Evolutionary conservation across 805 yeast genomes (phyloP).

Genomic region (Metschnikowia aberdeeniae): DNA sequence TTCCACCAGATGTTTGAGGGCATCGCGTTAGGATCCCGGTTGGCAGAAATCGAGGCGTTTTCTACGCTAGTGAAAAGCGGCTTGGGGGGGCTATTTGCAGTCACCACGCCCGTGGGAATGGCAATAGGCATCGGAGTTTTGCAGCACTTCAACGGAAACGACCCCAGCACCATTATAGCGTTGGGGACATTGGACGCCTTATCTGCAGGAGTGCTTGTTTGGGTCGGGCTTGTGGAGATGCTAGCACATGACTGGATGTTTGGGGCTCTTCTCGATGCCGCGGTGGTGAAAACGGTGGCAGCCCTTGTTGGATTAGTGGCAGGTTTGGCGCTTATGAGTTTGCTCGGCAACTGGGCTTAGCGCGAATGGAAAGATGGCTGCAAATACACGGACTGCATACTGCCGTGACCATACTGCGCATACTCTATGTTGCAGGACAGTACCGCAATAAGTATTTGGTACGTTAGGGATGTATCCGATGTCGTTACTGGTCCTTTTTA

Average conservation of each 20-base stretch:
- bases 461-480: background rate
- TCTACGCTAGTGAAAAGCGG: constrained; percentile 2
- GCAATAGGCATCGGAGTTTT: constrained; percentile 71
- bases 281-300: constrained; percentile 11
- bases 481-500: background rate
- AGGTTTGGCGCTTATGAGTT: constrained; percentile 28
- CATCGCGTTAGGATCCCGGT: constrained; percentile 25
- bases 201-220: constrained; percentile 32
- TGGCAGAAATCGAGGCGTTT: constrained; percentile 20
- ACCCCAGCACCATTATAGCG: constrained; percentile 27
- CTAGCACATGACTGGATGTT: constrained; percentile 28
- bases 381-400: too few species aligned
- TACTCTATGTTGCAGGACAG: too few species aligned
- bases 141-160: constrained; percentile 24
- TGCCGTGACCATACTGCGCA: too few species aligned
- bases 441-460: background rate
- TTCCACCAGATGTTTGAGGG: constrained; percentile 31
- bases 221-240: constrained; percentile 31
- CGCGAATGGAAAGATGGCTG: background rate
- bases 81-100: constrained; percentile 4
- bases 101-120: constrained; percentile 70
- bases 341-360: constrained; percentile 31
- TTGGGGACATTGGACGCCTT: constrained; percentile 30
- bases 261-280: constrained; percentile 20
- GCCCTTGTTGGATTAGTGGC: constrained; percentile 18